Percentiles rank a stretch among this genome's conserved stretches.
Conservation (phyloP, 805 yeast species). For the Ogataea paradorogensis region DNA sequence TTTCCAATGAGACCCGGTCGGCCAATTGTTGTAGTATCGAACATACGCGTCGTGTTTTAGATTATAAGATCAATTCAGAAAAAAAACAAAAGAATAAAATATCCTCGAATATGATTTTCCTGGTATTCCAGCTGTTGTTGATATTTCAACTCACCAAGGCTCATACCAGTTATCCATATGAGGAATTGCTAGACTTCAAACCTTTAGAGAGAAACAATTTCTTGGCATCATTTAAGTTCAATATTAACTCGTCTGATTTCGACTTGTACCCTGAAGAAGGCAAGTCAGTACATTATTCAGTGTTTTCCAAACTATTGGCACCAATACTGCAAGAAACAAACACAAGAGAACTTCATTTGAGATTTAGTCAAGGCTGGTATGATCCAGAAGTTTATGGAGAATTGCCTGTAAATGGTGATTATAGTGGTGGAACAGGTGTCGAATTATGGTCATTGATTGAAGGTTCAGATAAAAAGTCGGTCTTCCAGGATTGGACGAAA, state of each 20-base stretch:
- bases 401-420: constrained; percentile 66
- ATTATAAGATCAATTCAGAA: neutral
- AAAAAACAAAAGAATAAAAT: no score
- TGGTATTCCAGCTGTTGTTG: constrained; percentile 1
- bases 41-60: constrained; percentile 6
- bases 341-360: constrained; percentile 72
- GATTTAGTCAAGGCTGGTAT: constrained; percentile 96
- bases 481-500: constrained; percentile 63
- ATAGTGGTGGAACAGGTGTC: constrained; percentile 91
- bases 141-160: constrained; percentile 3
- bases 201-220: constrained; percentile 75
- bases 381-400: constrained; percentile 85
- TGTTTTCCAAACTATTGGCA: constrained; percentile 79
- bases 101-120: neutral
- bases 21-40: constrained; percentile 9
- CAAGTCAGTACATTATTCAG: constrained; percentile 47
- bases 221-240: constrained; percentile 69
- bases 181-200: constrained; percentile 57
- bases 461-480: constrained; percentile 52
- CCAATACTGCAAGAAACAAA: constrained; percentile 67
- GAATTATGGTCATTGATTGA: constrained; percentile 88
- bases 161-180: constrained; percentile 41
- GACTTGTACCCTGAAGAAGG: constrained; percentile 22
- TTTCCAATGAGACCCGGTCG: constrained; percentile 19
- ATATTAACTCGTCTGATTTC: constrained; percentile 49